Conservation (phyloP, 768 basidiomycete genomes). For the Dacryopinax primogenitus region DNA sequence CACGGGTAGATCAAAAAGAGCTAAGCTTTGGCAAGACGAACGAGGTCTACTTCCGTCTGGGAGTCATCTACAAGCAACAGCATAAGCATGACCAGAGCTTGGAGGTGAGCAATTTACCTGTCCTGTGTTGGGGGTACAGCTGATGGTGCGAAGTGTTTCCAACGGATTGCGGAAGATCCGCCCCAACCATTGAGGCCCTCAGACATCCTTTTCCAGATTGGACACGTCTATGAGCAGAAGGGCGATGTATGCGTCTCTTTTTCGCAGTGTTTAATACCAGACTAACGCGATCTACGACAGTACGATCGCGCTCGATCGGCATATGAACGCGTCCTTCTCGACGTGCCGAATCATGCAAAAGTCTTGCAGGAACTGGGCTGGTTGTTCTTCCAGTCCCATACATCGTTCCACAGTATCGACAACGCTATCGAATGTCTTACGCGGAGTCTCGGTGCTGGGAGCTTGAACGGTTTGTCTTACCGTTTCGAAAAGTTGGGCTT, state of each 20-base stretch:
- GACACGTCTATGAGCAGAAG: slow-evolving; percentile 95
- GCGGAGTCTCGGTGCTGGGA: slow-evolving; percentile 88
- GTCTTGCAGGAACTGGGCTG: slow-evolving; percentile 96
- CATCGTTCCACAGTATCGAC: slow-evolving; percentile 91
- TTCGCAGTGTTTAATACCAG: not conserved
- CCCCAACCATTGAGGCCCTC: slow-evolving; percentile 91
- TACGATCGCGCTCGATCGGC: slow-evolving; percentile 84
- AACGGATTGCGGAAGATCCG: slow-evolving; percentile 89
- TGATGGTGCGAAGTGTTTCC: slow-evolving; percentile 51
- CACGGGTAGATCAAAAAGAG: not conserved
- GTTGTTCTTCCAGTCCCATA: slow-evolving; percentile 92
- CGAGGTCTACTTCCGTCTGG: slow-evolving; percentile 93
- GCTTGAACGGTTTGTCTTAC: slow-evolving; percentile 11
- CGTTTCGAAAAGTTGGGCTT: not conserved
- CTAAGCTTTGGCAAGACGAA: slow-evolving; percentile 94
- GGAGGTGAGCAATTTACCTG: slow-evolving; percentile 26
- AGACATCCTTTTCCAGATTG: slow-evolving; percentile 99
- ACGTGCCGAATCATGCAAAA: slow-evolving; percentile 90
- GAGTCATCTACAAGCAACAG: slow-evolving; percentile 99
- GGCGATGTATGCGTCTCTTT: slow-evolving; percentile 58
- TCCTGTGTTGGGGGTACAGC: not conserved
- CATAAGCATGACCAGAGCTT: slow-evolving; percentile 82
- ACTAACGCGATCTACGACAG: slow-evolving; percentile 31
- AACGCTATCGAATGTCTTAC: slow-evolving; percentile 87
- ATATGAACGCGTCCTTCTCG: slow-evolving; percentile 85